phyloP scores from a whole-genome alignment of 371 early-diverging fungal genomes.

The Mortierella sp. region DNA sequence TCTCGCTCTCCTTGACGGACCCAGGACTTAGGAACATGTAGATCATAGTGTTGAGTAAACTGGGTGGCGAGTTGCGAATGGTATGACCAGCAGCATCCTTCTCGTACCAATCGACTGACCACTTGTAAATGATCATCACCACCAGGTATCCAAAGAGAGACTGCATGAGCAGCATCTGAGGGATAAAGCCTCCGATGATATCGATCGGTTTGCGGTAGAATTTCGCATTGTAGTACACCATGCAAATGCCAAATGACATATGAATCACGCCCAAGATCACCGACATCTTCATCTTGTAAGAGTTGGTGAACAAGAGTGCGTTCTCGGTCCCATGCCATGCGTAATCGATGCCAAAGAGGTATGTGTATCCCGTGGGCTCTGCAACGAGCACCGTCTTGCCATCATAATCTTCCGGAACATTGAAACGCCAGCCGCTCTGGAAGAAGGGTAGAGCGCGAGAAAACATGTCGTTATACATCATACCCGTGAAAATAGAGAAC shows the following conservation, averaged over 20 bases:
- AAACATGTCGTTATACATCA: conserved; percentile 99
- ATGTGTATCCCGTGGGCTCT: conserved; percentile 54
- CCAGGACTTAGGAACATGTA: conserved; percentile 99
- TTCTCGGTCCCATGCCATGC: conserved; percentile 97
- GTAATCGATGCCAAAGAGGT: conserved; percentile 77
- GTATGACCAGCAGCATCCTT: conserved; percentile 73
- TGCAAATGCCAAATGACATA: conserved; percentile 95
- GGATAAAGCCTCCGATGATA: conserved; percentile 91
- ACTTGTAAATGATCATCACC: conserved; percentile 96
- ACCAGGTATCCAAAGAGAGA: conserved; percentile 97
- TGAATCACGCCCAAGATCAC: conserved; percentile 98
- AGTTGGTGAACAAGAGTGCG: conserved; percentile 95
- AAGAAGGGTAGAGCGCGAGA: conserved; percentile 85
- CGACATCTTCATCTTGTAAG: conserved; percentile 99
- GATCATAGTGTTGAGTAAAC: conserved; percentile 97
- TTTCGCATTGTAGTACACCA: conserved; percentile 92
- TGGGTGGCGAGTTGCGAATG: conserved; percentile 85
- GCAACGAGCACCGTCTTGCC: conserved; percentile 53
- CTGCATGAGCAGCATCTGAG: conserved; percentile 95
- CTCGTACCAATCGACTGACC: conserved; percentile 92
- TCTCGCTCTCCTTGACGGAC: conserved; percentile 75
- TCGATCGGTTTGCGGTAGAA: conserved; percentile 86
- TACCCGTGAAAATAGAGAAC: conserved; percentile 97
- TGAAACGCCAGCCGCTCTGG: conserved; percentile 81
- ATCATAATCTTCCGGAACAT: conserved; percentile 59